These are phyloP conservation scores for Quercus variabilis DNA, from an alignment of 306 rosid species.

Conservation along the genomic window DNA sequence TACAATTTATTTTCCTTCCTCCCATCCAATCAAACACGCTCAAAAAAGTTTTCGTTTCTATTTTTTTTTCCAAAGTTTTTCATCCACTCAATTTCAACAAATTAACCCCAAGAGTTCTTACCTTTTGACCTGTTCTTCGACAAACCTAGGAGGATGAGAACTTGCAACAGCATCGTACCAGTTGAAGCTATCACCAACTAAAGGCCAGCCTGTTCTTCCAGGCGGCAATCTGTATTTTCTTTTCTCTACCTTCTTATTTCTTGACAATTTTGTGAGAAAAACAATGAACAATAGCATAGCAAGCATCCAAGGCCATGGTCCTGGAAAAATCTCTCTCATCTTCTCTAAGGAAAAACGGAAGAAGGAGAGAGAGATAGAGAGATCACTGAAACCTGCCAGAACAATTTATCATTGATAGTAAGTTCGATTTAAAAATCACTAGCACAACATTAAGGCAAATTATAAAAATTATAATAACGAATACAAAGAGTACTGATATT, in stretches of 20 bases:
- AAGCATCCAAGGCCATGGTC: slow-evolving; percentile 35
- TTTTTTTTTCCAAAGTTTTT: no score
- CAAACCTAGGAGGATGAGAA: slow-evolving; percentile 81
- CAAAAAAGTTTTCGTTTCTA: no score
- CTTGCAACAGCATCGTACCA: slow-evolving; percentile 93
- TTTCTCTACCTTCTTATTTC: slow-evolving; percentile 16
- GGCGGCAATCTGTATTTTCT: slow-evolving; percentile 53
- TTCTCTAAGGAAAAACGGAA: slow-evolving; percentile 25
- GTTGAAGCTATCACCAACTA: slow-evolving; percentile 82
- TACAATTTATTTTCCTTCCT: no score
- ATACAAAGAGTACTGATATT: not conserved
- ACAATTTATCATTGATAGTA: slow-evolving; percentile 7
- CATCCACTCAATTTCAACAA: no score
- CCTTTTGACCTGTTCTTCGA: slow-evolving; percentile 83
- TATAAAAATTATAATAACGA: not conserved
- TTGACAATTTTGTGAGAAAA: slow-evolving; percentile 32
- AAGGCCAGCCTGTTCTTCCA: slow-evolving; percentile 89
- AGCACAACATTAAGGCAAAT: not conserved
- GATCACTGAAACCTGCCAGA: slow-evolving; percentile 25
- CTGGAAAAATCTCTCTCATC: slow-evolving; percentile 45
- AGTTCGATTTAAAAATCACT: not conserved
- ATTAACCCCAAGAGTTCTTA: slow-evolving; percentile 1
- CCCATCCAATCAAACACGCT: no score
- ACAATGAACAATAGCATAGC: slow-evolving; percentile 24
- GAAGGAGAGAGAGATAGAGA: slow-evolving; percentile 7